Evolutionary conservation across 108 stramenopile genomes (phyloP), one percentile per base, ranked within the genome.

Genomic region (Conticribra weissflogii): DNA sequence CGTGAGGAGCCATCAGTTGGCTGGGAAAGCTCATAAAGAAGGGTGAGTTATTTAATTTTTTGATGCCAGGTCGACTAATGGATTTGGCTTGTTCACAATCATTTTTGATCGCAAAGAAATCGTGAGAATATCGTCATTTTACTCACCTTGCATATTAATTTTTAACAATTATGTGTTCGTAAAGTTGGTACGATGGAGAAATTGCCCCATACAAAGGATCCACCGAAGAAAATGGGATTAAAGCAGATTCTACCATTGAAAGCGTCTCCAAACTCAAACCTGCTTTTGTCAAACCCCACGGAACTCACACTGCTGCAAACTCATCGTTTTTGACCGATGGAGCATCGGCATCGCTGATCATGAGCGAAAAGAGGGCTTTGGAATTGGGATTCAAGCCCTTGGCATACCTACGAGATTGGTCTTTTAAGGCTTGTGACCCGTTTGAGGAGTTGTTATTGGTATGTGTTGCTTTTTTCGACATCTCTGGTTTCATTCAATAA

Each of bases 251-350:
- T 5, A 95, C 97, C 24, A 68, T 83, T 8, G 98, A 98, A 79
- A 87, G 81, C 48, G 96, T 99, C 8, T 68, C 87, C 30, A 96
- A 94, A 66, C 87, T 99, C 33, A 97, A 96, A 75, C 98, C 99
- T 21, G 98, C 98, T 5, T 99, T 99, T 72, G 80, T 99, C 68
- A 98, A 98, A 76, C 93, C 93, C 9, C 85, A 93, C 73, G 99
- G 99, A 34, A 98, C 99, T 3, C 99, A 99, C 89, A 99, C 99
- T 19, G 99, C 99, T 30, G 99, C 98, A 15, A 99, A 99, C 76
- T 95, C 93, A 27, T 92, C 90, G 45, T 98, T 88, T 66, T 82
- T 99, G 77, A 98, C 98, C 17, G 99, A 99, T 75, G 99, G 99
- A 16, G 98, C 99, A 1, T 85, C 96, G 17, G 97, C 97, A 5